A percentile compares a stretch with the other conserved stretches of the same genome.
Evolutionary conservation across 352 stramenopile genomes (phyloP).

Genomic region (Pythium biforme): DNA sequence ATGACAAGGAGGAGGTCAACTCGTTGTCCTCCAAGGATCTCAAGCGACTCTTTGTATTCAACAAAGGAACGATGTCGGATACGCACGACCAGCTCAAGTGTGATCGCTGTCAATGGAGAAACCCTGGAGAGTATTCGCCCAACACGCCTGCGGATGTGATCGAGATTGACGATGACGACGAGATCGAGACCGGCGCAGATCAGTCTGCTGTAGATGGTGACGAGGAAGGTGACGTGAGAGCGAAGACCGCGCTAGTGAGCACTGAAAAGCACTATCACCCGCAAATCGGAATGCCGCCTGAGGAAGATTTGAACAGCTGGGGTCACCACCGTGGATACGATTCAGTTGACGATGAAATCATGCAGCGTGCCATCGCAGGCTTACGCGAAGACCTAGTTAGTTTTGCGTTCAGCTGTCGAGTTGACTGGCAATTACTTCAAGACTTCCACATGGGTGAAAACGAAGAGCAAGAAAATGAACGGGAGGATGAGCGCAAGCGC

Average conservation of each 20-base stretch:
- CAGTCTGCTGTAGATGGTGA: not conserved
- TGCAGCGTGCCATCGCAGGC: conserved; percentile 60
- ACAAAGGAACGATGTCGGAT: conserved; percentile 87
- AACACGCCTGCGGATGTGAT: conserved; percentile 9
- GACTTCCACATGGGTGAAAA: conserved; percentile 72
- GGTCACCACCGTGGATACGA: conserved; percentile 95
- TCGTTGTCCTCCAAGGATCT: conserved; percentile 91
- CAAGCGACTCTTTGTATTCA: conserved; percentile 88
- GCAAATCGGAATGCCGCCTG: conserved; percentile 92
- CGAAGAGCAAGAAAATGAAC: conserved; percentile 65
- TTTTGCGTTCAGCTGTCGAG: conserved; percentile 97
- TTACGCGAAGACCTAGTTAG: conserved; percentile 72
- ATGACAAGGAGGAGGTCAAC: conserved; percentile 99
- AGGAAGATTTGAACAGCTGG: conserved; percentile 98
- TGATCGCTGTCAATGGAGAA: conserved; percentile 89
- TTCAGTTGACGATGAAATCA: conserved; percentile 96
- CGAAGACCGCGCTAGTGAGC: not conserved
- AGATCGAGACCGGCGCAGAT: not conserved
- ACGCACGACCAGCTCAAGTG: conserved; percentile 98
- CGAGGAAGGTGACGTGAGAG: not conserved
- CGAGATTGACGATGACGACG: conserved; percentile 18
- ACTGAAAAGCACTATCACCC: conserved; percentile 67
- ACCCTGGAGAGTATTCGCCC: conserved; percentile 27
- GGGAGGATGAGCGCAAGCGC: conserved; percentile 73
- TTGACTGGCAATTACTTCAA: conserved; percentile 95